Percentiles rank a stretch among this genome's conserved stretches.
Evolutionary conservation across 2,329 filamentous ascomycete genomes (phyloP).

Genomic region (Blastomyces parvus): DNA sequence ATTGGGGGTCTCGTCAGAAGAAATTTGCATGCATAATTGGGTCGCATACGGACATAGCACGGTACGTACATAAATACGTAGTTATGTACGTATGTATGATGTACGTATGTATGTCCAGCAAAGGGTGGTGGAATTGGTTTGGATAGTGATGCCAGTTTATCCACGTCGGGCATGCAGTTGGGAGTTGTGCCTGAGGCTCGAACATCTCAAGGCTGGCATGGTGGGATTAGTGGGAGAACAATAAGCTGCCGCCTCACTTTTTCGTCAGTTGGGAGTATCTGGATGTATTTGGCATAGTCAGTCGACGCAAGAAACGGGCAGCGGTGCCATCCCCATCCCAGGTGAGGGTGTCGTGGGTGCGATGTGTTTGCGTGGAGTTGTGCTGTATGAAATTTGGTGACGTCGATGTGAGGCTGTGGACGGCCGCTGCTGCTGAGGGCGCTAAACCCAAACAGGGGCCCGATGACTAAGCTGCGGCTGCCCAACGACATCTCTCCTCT

Average conservation of each 20-base stretch:
- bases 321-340: neutral
- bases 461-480: neutral
- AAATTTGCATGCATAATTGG: neutral
- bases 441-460: neutral
- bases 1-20: neutral
- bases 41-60: too few species aligned
- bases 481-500: neutral
- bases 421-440: neutral
- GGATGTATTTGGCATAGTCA: neutral
- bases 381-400: neutral
- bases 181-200: neutral
- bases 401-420: neutral
- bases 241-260: slow-evolving; percentile 4
- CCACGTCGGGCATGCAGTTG: neutral
- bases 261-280: neutral
- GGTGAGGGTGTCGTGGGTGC: neutral
- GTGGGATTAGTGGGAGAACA: neutral
- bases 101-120: neutral
- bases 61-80: neutral
- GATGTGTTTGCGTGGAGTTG: neutral
- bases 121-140: neutral
- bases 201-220: neutral
- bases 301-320: neutral
- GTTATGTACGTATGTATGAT: neutral
- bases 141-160: neutral